Conservation (phyloP, 73 alveolate species). For the Blepharisma japonicum region DNA sequence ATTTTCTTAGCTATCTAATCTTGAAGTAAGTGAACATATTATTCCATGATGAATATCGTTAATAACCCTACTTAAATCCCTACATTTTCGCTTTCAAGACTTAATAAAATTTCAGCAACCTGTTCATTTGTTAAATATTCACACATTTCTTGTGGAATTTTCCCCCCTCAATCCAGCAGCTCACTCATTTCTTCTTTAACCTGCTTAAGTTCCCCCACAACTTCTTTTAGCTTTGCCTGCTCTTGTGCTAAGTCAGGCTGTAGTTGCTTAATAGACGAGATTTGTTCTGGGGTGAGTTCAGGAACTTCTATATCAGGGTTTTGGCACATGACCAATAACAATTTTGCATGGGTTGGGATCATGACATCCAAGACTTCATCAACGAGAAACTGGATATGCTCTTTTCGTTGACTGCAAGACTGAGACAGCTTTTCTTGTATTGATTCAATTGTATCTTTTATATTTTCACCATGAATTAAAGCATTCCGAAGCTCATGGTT, state of each 20-base stretch:
- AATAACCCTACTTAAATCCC: too few species aligned
- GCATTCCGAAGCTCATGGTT: background rate
- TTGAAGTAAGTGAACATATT: too few species aligned
- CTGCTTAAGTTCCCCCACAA: constrained; percentile 11
- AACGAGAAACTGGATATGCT: constrained; percentile 14
- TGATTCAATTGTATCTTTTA: background rate
- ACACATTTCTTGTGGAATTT: constrained; percentile 2
- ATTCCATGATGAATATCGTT: too few species aligned
- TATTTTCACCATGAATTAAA: background rate
- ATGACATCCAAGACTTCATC: constrained; percentile 25
- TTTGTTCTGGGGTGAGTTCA: background rate
- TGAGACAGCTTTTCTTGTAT: background rate
- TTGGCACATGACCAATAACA: background rate
- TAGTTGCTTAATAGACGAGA: background rate
- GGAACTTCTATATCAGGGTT: constrained; percentile 14
- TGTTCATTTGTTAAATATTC: background rate
- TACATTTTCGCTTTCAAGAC: too few species aligned
- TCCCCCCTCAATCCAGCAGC: background rate
- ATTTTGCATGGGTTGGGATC: constrained; percentile 23
- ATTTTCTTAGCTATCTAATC: too few species aligned
- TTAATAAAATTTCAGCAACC: too few species aligned
- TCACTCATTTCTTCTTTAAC: background rate
- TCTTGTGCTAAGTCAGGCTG: constrained; percentile 17
- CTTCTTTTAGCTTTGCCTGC: constrained; percentile 18
- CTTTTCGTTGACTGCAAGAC: constrained; percentile 25